Evolutionary conservation across 1,284 basidiomycete species (phyloP), one percentile per base, ranked within the genome.

Genomic region (Lentinus polychrous): DNA sequence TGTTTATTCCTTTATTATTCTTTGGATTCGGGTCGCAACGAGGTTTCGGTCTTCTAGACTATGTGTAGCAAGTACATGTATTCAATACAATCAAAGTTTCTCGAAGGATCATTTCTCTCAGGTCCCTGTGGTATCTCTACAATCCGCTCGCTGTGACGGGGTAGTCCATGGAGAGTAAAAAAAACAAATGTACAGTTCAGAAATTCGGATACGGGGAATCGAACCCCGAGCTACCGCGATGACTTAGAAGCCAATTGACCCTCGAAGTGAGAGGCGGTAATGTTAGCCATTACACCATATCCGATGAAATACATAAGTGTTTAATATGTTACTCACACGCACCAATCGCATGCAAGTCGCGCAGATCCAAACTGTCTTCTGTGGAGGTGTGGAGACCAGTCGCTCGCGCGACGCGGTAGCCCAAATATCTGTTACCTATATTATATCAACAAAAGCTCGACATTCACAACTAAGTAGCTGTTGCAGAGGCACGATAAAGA

Each of bases 261-360:
- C n/a, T n/a, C n/a, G n/a, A n/a, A n/a, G 7, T 45, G 44, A 45
- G 44, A 45, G 44, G 44, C 44, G 44, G 37, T 45, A 45, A 45
- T 45, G 44, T 45, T 45, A 45, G 44, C 44, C 44, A 45, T 33
- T 45, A 45, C 44, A 45, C 44, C 44, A 45, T 45, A 45, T 37
- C 44, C 44, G 44, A 45, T 45, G 31, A 18, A 20, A 15, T 44
- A n/a, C n/a, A n/a, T n/a, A n/a, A n/a, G n/a, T n/a, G n/a, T n/a
- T n/a, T n/a, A n/a, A n/a, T n/a, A n/a, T n/a, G n/a, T n/a, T n/a
- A n/a, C n/a, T n/a, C n/a, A n/a, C n/a, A n/a, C n/a, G n/a, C n/a
- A n/a, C n/a, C n/a, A n/a, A n/a, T n/a, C n/a, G n/a, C n/a, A n/a
- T n/a, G n/a, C n/a, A n/a, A n/a, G n/a, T n/a, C n/a, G n/a, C n/a